Conservation (phyloP, 78 protist genomes). For the Polysphondylium violaceum region DNA sequence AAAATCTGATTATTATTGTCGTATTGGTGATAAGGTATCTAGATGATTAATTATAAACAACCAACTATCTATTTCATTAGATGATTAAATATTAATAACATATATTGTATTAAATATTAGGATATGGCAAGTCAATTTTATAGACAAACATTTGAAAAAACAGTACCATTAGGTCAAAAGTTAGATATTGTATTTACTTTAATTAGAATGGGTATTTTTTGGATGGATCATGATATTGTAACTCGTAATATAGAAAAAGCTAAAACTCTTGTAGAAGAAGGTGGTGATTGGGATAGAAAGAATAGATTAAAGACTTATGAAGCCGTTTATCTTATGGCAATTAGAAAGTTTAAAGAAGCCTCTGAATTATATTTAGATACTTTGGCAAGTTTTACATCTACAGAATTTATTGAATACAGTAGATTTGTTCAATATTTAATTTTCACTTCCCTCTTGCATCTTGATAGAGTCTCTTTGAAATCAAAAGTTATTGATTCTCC, state of each 20-base stretch:
- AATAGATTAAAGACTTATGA: slow-evolving; percentile 97
- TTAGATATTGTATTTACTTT: slow-evolving; percentile 91
- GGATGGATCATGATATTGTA: slow-evolving; percentile 86
- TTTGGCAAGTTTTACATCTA: slow-evolving; percentile 92
- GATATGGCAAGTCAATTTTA: slow-evolving; percentile 78
- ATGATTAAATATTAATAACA: not conserved
- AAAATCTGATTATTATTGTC: slow-evolving; percentile 81
- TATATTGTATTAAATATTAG: no score
- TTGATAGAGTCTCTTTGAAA: slow-evolving; percentile 84
- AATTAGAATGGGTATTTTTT: slow-evolving; percentile 94
- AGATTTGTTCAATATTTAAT: slow-evolving; percentile 90
- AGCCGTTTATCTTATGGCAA: slow-evolving; percentile 84
- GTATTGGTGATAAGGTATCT: slow-evolving; percentile 94
- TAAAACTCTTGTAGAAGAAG: slow-evolving; percentile 83
- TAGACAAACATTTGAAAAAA: slow-evolving; percentile 88
- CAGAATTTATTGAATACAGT: slow-evolving; percentile 88
- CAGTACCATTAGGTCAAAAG: slow-evolving; percentile 94
- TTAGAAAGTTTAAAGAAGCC: slow-evolving; percentile 91
- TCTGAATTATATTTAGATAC: slow-evolving; percentile 90
- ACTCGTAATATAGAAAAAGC: slow-evolving; percentile 87
- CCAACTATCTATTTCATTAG: not conserved
- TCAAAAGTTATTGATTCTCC: slow-evolving; percentile 93
- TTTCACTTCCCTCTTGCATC: slow-evolving; percentile 79
- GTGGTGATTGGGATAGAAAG: slow-evolving; percentile 99
- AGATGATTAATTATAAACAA: not conserved